Conservation (phyloP, 495 filamentous ascomycete species). For the Pyronema domesticum region DNA sequence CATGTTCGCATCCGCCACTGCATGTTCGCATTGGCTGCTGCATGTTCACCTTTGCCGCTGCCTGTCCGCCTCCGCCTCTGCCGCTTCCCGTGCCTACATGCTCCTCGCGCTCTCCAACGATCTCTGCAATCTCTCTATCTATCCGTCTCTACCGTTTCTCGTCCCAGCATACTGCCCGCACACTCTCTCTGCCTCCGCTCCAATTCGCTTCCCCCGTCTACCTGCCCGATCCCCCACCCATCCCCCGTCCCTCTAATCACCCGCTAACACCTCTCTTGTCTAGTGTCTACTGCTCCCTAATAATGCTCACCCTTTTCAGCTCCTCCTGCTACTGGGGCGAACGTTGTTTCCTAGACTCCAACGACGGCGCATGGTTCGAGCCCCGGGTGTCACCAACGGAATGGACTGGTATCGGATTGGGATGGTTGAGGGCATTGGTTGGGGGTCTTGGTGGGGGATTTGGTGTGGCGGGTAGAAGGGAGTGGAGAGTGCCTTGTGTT, state of each 20-base stretch:
- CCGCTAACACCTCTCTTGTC: not conserved
- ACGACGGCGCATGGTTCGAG: conserved; percentile 64
- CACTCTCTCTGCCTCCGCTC: too few relatives aligned
- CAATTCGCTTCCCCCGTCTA: not conserved
- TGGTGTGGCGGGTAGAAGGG: conserved; percentile 29
- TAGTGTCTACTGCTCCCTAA: conserved; percentile 66
- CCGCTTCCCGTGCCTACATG: too few relatives aligned
- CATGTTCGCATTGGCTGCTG: too few relatives aligned
- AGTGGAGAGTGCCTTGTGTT: conserved; percentile 71
- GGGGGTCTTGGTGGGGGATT: conserved; percentile 24
- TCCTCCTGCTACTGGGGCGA: conserved; percentile 87
- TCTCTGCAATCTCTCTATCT: too few relatives aligned
- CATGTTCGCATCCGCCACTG: too few relatives aligned
- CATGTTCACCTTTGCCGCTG: too few relatives aligned
- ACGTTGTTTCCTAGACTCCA: conserved; percentile 70
- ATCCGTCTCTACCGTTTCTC: too few relatives aligned
- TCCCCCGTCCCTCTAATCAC: not conserved
- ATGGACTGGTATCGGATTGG: conserved; percentile 65
- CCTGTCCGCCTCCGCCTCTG: too few relatives aligned
- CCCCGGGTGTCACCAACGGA: conserved; percentile 50
- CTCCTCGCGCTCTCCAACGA: too few relatives aligned
- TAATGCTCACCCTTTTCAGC: conserved; percentile 73
- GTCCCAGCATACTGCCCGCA: too few relatives aligned
- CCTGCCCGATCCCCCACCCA: not conserved
- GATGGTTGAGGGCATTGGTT: conserved; percentile 62